Base-by-base conservation (phyloP, 345 rosid species). In the Hypericum perforatum region DNA sequence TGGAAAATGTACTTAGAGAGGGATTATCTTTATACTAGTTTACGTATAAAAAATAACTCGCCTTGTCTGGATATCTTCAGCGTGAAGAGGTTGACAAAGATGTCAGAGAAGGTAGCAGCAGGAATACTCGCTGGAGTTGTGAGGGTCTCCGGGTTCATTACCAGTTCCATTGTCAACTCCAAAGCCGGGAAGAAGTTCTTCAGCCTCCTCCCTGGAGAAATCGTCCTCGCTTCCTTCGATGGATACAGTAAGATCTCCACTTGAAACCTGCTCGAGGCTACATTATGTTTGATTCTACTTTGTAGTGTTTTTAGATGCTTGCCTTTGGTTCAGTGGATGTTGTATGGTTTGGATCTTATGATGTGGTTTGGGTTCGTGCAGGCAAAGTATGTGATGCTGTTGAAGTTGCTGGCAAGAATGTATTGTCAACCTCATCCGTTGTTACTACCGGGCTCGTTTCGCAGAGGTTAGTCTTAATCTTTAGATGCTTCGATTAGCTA, bases 371-470 rank as follows among this genome's bases (percentile, higher is more conserved):
- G 43, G 16, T 12, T 47, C 53, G 56, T 38, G 60, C 57, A 68
- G 72, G 49, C 69, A 91, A 82, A 74, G 78, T 85, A 16, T 88
- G 80, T 16, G 96, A 91, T 70, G 98, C 98, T 32, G 79, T 80
- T 68, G 95, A 91, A 74, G 90, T 87, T 57, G 80, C 96, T 38
- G 98, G 96, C 56, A 87, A 66, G 78, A 87, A 81, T 65, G 90
- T 87, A 43, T 76, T 91, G 96, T 85, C 88, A 36, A 91, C 96
- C 11, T 71, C 95, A 39, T 81, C 96, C 22, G 70, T 72, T 43
- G 96, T 82, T 59, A 91, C 98, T 52, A 87, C 96, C 0, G 88
- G 70, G 43, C 94, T 92, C 22, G 94, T 92, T 29, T 71, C 87
- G 7, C 76, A 88, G 49, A 83, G 77, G 98, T 87, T 72, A 52